phyloP scores from a whole-genome alignment of 2,329 filamentous ascomycete genomes.

The Epichloe gansuensis region DNA sequence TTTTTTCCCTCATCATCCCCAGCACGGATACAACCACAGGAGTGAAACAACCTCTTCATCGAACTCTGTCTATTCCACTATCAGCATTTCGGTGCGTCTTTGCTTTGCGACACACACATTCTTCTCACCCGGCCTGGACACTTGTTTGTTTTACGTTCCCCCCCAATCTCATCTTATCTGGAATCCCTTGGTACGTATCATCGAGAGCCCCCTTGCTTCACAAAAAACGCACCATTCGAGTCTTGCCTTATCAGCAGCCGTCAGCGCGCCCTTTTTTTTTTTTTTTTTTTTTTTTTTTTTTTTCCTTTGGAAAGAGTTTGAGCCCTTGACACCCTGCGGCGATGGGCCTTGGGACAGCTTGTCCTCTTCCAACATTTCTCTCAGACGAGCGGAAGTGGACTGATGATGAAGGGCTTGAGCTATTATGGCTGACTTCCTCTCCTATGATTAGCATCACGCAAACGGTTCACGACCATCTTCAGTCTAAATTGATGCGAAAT shows the following conservation, averaged over 20 bases:
- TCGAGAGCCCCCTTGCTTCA: background rate
- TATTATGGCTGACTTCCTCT: background rate
- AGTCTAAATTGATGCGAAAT: background rate
- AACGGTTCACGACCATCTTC: background rate
- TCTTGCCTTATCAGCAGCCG: background rate
- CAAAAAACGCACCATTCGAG: background rate
- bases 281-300: background rate
- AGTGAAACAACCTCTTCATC: background rate
- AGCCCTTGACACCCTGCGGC: no score
- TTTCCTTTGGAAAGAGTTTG: background rate
- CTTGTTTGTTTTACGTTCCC: background rate
- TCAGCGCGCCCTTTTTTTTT: background rate
- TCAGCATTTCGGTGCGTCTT: background rate
- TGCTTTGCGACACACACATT: constrained; percentile 3
- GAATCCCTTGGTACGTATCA: constrained; percentile 1
- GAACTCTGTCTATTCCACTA: background rate
- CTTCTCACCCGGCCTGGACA: background rate
- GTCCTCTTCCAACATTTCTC: background rate
- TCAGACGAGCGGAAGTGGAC: background rate
- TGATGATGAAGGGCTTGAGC: background rate
- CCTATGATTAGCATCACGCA: background rate
- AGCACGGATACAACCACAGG: background rate
- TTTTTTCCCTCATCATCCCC: background rate
- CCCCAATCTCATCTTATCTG: background rate
- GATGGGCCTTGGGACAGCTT: background rate